Evolutionary conservation across 192 early-diverging fungal genomes (phyloP).

Genomic region (Entrophospora sp.): DNA sequence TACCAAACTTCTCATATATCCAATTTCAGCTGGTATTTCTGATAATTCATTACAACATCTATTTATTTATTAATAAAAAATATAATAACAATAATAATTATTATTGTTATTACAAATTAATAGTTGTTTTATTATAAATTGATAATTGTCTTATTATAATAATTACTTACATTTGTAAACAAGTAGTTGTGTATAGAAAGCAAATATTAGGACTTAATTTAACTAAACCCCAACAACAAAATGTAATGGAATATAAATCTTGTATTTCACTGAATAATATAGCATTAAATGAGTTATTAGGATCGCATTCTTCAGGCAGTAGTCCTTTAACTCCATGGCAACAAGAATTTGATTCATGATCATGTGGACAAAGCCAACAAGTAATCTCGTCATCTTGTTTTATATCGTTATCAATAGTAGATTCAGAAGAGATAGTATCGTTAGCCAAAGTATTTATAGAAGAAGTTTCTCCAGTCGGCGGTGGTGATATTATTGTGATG

Average conservation of each 20-base stretch:
- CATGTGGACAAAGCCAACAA: background rate
- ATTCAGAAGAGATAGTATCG: no score
- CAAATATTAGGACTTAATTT: constrained; percentile 61
- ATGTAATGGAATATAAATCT: constrained; percentile 38
- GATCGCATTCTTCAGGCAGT: constrained; percentile 8
- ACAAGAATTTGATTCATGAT: background rate
- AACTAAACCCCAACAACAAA: constrained; percentile 49
- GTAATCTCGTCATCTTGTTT: background rate
- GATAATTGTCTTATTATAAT: background rate
- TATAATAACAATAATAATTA: background rate
- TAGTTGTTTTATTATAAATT: no score
- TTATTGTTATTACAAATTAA: no score
- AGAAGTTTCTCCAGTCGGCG: no score
- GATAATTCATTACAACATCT: constrained; percentile 68
- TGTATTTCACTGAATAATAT: constrained; percentile 30
- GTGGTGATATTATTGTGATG: no score
- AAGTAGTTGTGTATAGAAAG: constrained; percentile 50
- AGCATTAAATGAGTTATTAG: constrained; percentile 20
- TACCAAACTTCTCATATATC: constrained; percentile 55
- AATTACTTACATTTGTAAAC: constrained; percentile 57
- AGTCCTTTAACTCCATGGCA: background rate
- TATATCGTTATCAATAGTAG: no score
- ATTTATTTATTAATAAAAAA: constrained; percentile 10
- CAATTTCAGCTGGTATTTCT: constrained; percentile 63
- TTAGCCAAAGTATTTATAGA: no score